Conservation (phyloP, 192 early-diverging fungal genomes). For the Podochytrium sp. region DNA sequence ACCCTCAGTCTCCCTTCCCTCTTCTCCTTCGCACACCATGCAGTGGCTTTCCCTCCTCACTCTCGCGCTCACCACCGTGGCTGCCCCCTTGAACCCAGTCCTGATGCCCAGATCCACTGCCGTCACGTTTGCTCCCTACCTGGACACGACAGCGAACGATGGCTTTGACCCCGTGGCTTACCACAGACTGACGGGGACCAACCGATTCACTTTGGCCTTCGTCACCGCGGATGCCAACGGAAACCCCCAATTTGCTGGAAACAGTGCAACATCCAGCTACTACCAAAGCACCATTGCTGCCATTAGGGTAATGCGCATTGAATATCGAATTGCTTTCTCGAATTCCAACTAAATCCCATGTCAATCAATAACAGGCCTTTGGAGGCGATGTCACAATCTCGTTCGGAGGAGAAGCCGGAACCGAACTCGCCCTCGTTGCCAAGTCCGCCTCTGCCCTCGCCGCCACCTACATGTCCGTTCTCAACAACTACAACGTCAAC, state of each 20-base stretch:
- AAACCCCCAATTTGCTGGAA: conserved; percentile 38
- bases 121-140: conserved; percentile 44
- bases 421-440: conserved; percentile 28
- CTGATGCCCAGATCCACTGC: background rate
- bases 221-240: conserved; percentile 31
- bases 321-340: background rate
- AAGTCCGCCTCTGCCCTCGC: conserved; percentile 23
- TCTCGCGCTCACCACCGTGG: too few relatives aligned
- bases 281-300: background rate
- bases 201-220: conserved; percentile 45
- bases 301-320: background rate
- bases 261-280: background rate
- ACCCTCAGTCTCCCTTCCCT: too few relatives aligned
- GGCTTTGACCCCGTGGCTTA: conserved; percentile 35
- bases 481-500: conserved; percentile 37
- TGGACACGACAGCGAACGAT: conserved; percentile 39
- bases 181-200: conserved; percentile 28
- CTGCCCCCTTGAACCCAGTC: background rate
- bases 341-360: background rate
- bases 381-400: conserved; percentile 49
- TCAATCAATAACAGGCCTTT: background rate
- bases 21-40: too few relatives aligned
- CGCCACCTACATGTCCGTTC: conserved; percentile 41
- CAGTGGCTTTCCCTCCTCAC: too few relatives aligned
- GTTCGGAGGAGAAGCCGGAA: conserved; percentile 48